Evolutionary conservation across 2,329 filamentous ascomycete species (phyloP).

Genomic region (Monosporascus sp.): DNA sequence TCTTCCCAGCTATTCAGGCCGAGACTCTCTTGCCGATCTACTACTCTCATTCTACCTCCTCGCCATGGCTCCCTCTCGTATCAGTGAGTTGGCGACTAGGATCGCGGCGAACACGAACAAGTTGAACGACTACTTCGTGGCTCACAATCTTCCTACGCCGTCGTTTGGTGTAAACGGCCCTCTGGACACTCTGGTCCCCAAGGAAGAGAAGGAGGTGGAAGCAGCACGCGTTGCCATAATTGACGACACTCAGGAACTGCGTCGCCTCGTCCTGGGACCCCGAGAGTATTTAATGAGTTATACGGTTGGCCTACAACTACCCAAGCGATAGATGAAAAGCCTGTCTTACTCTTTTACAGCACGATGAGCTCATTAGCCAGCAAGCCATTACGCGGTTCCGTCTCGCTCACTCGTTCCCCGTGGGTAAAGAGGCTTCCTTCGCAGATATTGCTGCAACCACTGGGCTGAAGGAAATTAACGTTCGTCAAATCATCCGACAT

Average conservation of each 20-base stretch:
- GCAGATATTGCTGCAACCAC: constrained; percentile 14
- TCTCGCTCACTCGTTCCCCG: constrained; percentile 17
- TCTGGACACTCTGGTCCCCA: constrained; percentile 7
- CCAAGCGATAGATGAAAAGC: background rate
- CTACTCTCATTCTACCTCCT: background rate
- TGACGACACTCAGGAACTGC: constrained; percentile 18
- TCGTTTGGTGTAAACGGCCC: constrained; percentile 16
- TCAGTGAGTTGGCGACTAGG: constrained; percentile 8
- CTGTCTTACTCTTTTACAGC: constrained; percentile 4
- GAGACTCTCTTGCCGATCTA: too few species aligned
- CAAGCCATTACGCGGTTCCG: constrained; percentile 19
- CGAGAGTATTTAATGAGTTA: constrained; percentile 20
- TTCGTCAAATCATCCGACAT: constrained; percentile 13
- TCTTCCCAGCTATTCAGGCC: too few species aligned
- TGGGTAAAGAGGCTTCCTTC: constrained; percentile 14
- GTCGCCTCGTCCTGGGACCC: constrained; percentile 15
- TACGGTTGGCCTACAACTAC: background rate
- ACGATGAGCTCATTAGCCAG: constrained; percentile 19
- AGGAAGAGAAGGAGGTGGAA: constrained; percentile 8
- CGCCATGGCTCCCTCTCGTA: constrained; percentile 9
- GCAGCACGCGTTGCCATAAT: constrained; percentile 14
- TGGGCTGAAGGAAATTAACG: constrained; percentile 9
- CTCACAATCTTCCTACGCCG: constrained; percentile 10
- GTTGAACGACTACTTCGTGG: constrained; percentile 6
- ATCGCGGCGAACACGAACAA: constrained; percentile 9